Conservation (phyloP, 306 rosid genomes). For the Oemleria cerasiformis region DNA sequence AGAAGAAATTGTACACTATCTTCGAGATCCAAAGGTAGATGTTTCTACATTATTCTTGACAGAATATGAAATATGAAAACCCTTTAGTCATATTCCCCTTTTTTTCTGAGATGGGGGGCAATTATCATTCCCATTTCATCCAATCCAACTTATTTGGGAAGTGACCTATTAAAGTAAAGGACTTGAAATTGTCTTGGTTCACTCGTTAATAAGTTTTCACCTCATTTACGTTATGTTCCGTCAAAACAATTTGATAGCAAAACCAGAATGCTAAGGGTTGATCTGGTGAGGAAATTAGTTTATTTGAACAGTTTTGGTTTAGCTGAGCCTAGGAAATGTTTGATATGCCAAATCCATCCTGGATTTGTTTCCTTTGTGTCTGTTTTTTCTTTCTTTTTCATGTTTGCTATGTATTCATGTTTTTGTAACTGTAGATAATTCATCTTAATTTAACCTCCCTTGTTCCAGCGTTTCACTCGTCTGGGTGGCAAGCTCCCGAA, state of each 20-base stretch:
- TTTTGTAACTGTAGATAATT: neutral
- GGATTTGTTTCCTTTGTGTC: neutral
- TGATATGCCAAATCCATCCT: neutral
- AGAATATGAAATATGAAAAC: neutral
- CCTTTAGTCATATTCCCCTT: neutral
- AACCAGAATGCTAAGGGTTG: neutral
- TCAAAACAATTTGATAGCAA: neutral
- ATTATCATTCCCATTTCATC: neutral
- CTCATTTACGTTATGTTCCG: neutral
- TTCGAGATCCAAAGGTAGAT: conserved; percentile 82
- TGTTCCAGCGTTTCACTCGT: conserved; percentile 88
- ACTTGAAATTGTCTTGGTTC: neutral
- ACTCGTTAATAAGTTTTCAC: neutral
- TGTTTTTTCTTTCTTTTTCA: no score
- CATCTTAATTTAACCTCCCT: conserved; percentile 23
- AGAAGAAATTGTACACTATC: conserved; percentile 91
- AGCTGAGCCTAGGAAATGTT: neutral
- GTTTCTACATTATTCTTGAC: neutral
- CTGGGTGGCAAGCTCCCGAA: conserved; percentile 95
- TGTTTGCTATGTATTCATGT: neutral
- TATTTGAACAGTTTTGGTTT: neutral
- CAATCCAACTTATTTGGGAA: neutral
- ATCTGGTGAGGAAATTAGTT: neutral
- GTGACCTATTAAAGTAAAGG: neutral
- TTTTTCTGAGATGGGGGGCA: neutral